These are phyloP conservation scores for Aspergillus clavatus DNA, from an alignment of 2,329 filamentous ascomycete genomes.

Conservation along the genomic window DNA sequence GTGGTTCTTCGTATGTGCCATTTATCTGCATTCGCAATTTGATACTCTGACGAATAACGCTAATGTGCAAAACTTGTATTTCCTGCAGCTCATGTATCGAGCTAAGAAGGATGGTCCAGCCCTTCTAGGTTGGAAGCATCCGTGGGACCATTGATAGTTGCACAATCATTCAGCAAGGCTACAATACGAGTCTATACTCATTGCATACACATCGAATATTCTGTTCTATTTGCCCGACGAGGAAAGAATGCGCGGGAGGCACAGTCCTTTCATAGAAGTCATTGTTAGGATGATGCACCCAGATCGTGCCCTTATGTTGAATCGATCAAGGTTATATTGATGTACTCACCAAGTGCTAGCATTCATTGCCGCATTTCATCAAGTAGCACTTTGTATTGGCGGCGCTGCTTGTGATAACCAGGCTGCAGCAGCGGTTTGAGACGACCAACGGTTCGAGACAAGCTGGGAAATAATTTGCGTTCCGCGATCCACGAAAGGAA, in stretches of 20 bases:
- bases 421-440: slow-evolving; percentile 53
- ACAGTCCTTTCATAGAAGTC: background rate
- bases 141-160: slow-evolving; percentile 75
- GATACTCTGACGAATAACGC: too few species aligned
- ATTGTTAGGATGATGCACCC: background rate
- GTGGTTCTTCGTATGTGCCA: slow-evolving; percentile 85
- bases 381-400: slow-evolving; percentile 77
- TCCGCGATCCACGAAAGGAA: slow-evolving; percentile 66
- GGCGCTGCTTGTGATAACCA: slow-evolving; percentile 67
- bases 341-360: background rate
- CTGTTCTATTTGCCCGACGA: background rate
- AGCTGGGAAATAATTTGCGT: slow-evolving; percentile 60
- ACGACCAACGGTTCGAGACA: slow-evolving; percentile 65
- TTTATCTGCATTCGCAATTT: background rate
- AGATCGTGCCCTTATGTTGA: background rate
- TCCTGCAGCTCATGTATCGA: slow-evolving; percentile 94
- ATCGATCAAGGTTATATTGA: background rate
- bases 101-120: slow-evolving; percentile 94
- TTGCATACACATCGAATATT: background rate
- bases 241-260: background rate
- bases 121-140: slow-evolving; percentile 89
- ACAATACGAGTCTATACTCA: slow-evolving; percentile 19
- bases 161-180: background rate
- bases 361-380: slow-evolving; percentile 54
- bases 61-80: too few species aligned